Conservation (phyloP, 2,329 filamentous ascomycete genomes). For the Colletotrichum siamense region DNA sequence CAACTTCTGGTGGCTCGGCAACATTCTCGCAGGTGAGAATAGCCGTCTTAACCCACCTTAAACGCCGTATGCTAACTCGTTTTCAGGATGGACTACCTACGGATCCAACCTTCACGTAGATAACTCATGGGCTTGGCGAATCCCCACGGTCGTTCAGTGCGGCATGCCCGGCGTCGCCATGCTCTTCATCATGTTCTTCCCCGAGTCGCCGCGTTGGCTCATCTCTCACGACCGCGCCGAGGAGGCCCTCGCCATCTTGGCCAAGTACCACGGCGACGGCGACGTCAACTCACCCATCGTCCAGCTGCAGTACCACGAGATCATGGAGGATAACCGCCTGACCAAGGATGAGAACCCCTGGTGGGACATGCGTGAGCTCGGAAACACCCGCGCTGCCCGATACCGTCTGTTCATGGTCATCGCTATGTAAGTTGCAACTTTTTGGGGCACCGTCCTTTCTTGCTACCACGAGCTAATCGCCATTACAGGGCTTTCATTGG, state of each 20-base stretch:
- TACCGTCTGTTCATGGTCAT: slow-evolving; percentile 57
- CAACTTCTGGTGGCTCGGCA: slow-evolving; percentile 53
- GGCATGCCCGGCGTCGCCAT: slow-evolving; percentile 48
- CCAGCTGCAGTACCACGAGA: slow-evolving; percentile 62
- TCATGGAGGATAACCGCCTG: slow-evolving; percentile 53
- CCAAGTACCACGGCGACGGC: slow-evolving; percentile 66
- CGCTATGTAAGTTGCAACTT: slow-evolving; percentile 41
- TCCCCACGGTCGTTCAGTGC: slow-evolving; percentile 61
- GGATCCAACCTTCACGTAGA: slow-evolving; percentile 33
- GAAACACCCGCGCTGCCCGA: slow-evolving; percentile 50
- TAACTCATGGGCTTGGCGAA: slow-evolving; percentile 58
- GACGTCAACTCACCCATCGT: slow-evolving; percentile 57
- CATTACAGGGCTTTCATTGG: slow-evolving; percentile 48
- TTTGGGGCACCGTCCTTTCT: too few relatives aligned
- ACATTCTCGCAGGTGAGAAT: slow-evolving; percentile 51
- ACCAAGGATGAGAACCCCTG: slow-evolving; percentile 60
- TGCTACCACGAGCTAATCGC: background rate
- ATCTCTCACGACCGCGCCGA: slow-evolving; percentile 65
- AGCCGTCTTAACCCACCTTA: background rate
- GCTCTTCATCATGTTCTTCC: slow-evolving; percentile 70
- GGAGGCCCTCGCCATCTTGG: slow-evolving; percentile 60
- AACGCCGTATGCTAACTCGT: background rate
- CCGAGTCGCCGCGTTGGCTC: slow-evolving; percentile 76
- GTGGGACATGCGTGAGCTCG: slow-evolving; percentile 64
- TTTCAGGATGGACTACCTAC: slow-evolving; percentile 54